These are phyloP conservation scores for Metschnikowia kofuensis DNA, from an alignment of 805 yeast species.

Conservation along the genomic window DNA sequence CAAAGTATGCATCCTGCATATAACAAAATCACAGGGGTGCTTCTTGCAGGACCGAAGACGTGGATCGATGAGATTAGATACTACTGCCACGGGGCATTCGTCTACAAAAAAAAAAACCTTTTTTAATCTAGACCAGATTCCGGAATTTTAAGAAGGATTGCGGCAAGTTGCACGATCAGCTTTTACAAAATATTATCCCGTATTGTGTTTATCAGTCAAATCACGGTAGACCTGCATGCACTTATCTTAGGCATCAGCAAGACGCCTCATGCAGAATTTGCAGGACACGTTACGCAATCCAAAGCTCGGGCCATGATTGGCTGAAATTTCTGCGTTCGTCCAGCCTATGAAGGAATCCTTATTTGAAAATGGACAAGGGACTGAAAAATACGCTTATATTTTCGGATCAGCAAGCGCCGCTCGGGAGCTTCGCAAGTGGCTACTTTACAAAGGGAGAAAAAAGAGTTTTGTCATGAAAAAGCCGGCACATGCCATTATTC, in stretches of 20 bases:
- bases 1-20: background rate
- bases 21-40: background rate
- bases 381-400: background rate
- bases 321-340: background rate
- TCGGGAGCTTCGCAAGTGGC: too few species aligned
- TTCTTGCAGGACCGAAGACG: background rate
- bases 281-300: background rate
- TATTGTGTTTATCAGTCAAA: too few species aligned
- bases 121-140: too few species aligned
- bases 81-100: background rate
- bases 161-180: too few species aligned
- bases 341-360: background rate
- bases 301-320: constrained; percentile 5
- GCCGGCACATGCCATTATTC: too few species aligned
- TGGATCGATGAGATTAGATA: constrained; percentile 7
- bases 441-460: too few species aligned
- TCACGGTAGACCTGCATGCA: background rate
- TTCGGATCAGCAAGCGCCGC: background rate
- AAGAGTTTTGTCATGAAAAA: too few species aligned
- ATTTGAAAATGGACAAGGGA: background rate
- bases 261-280: background rate
- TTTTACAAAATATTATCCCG: too few species aligned
- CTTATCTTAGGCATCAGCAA: constrained; percentile 8
- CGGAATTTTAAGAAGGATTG: too few species aligned
- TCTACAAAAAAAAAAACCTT: too few species aligned